A percentile compares a stretch with the other conserved stretches of the same genome.
Evolutionary conservation across 73 alveolate genomes (phyloP).

Genomic region (Symbiodinium pilosum): DNA sequence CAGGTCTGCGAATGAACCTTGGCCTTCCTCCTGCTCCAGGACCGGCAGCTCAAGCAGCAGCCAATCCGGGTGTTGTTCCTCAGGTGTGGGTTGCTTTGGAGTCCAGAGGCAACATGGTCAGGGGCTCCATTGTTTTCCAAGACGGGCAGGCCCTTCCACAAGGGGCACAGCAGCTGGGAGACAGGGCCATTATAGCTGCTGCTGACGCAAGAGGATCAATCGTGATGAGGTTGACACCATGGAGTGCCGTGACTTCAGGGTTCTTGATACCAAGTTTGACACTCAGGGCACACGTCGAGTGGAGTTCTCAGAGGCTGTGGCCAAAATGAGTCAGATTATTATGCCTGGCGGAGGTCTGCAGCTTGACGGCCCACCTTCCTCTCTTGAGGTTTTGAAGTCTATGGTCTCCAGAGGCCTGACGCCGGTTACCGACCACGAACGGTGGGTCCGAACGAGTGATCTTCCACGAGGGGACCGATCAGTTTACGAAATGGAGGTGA

Average conservation of each 20-base stretch:
- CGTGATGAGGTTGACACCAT: neutral
- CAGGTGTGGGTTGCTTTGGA: constrained; percentile 40
- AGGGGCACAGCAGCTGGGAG: neutral
- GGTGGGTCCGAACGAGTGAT: constrained; percentile 35
- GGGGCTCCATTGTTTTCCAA: neutral
- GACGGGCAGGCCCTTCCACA: neutral
- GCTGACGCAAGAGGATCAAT: neutral
- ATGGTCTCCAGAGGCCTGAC: constrained; percentile 43
- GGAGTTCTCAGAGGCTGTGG: neutral
- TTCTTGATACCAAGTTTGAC: neutral
- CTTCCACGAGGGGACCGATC: neutral
- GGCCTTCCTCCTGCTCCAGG: constrained; percentile 2
- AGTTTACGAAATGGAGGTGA: constrained; percentile 79
- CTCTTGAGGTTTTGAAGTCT: constrained; percentile 29
- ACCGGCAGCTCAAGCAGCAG: neutral
- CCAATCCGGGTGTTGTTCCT: neutral
- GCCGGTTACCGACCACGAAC: constrained; percentile 65
- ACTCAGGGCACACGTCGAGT: constrained; percentile 2
- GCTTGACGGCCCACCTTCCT: constrained; percentile 44
- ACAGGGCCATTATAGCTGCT: neutral
- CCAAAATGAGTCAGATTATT: constrained; percentile 13
- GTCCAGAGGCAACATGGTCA: neutral
- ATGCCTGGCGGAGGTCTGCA: constrained; percentile 39
- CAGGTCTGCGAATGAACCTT: neutral
- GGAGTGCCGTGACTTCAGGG: constrained; percentile 3